Conservation (phyloP, 768 basidiomycete genomes). For the Harrya chromipes region DNA sequence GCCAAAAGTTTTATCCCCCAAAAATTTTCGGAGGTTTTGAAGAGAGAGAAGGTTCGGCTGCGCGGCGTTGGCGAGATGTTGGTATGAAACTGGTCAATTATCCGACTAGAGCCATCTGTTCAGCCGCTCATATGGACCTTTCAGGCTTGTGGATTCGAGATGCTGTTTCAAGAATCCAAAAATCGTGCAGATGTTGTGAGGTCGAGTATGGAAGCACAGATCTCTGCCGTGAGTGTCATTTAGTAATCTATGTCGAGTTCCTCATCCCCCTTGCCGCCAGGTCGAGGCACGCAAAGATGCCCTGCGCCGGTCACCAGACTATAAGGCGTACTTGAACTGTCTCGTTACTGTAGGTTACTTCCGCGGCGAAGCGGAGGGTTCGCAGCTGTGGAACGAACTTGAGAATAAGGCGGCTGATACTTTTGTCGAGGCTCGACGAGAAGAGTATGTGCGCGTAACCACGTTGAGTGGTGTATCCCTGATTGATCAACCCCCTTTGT, state of each 20-base stretch:
- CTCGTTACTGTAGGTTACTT: slow-evolving; percentile 73
- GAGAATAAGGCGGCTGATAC: slow-evolving; percentile 68
- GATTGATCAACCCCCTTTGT: slow-evolving; percentile 6
- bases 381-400: slow-evolving; percentile 66
- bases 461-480: not conserved
- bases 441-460: slow-evolving; percentile 54
- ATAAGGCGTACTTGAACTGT: slow-evolving; percentile 65
- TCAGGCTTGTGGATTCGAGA: slow-evolving; percentile 94
- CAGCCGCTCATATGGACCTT: not conserved
- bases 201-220: slow-evolving; percentile 34
- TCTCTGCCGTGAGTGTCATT: slow-evolving; percentile 46
- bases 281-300: slow-evolving; percentile 64
- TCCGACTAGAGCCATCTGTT: not conserved
- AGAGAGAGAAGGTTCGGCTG: slow-evolving; percentile 58
- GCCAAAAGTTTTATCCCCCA: slow-evolving; percentile 91
- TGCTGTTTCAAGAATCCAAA: slow-evolving; percentile 87
- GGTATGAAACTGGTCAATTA: slow-evolving; percentile 87
- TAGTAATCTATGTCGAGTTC: not conserved
- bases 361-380: slow-evolving; percentile 71
- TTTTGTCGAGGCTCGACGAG: slow-evolving; percentile 59
- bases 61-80: slow-evolving; percentile 77
- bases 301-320: slow-evolving; percentile 64
- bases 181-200: slow-evolving; percentile 43
- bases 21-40: slow-evolving; percentile 79
- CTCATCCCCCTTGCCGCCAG: slow-evolving; percentile 33